Evolutionary conservation across 1,284 basidiomycete species (phyloP), one percentile per base, ranked within the genome.

Genomic region (Singerocomus inundabilis): DNA sequence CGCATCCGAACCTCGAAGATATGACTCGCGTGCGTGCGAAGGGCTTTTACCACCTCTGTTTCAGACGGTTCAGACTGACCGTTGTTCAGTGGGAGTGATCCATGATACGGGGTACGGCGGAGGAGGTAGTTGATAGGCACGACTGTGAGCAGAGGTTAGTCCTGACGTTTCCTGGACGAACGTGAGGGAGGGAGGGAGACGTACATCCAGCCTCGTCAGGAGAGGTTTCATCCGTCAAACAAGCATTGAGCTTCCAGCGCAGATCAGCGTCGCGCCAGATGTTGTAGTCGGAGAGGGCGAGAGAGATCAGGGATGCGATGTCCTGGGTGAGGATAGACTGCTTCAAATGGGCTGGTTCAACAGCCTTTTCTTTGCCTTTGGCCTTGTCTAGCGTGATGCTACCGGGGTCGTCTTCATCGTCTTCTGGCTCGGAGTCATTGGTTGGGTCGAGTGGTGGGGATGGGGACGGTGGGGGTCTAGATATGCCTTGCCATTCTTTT

Each of bases 241-340:
- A 64, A 3, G 65, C 63, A 29, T 80, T 76, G 8, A 84, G 66
- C 24, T 67, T 73, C 43, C 73, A 66, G 15, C 80, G 70, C 12
- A 88, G 60, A 45, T 81, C 79, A 0, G 74, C 60, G 55, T 85
- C 74, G 2, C 64, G 59, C 83, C 82, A 88, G 6, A 88, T 61
- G 7, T 75, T 72, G 63, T 85, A 76, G 58, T 87, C 79, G 6
- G 85, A 84, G n/a, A 88, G 67, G 0, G 84, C 74, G 6, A 88
- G 75, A 15, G 69, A 70, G 28, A 85, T 52, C 21, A 86, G 68
- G 5, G 65, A 61, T 3, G 71, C 72, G 39, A 77, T 73, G 52
- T 84, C 82, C 41, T 75, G 72, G 21, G 77, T 61, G 8, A 63
- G 44, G 36, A 47, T 40, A 13, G 55, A 49, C 38, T 51, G 54